A percentile compares a stretch with the other conserved stretches of the same genome.
Evolutionary conservation across 345 rosid genomes (phyloP).

Genomic region (Salix arbutifolia): DNA sequence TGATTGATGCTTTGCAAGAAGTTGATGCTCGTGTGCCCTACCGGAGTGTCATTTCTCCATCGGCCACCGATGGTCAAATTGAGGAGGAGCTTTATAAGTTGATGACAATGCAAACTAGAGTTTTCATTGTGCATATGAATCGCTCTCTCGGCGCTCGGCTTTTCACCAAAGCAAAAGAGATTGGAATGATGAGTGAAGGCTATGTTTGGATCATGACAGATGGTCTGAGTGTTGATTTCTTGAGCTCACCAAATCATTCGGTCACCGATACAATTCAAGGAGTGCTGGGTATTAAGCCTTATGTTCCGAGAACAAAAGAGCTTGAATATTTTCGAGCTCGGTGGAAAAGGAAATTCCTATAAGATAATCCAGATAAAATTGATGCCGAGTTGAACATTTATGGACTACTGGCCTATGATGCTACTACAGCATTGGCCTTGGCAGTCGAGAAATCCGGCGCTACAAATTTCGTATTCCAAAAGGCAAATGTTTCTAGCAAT

Average conservation of each 20-base stretch:
- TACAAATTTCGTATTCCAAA: constrained; percentile 1
- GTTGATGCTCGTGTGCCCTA: constrained; percentile 13
- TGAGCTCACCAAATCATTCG: not conserved
- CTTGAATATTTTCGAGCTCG: constrained; percentile 16
- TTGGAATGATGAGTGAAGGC: constrained; percentile 57
- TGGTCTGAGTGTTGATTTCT: constrained; percentile 11
- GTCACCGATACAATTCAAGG: constrained; percentile 38
- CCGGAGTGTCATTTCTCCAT: constrained; percentile 28
- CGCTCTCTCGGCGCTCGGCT: constrained; percentile 26
- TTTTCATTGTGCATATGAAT: constrained; percentile 50
- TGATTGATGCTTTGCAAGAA: constrained; percentile 37
- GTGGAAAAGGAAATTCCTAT: constrained; percentile 28
- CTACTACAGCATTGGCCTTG: constrained; percentile 35
- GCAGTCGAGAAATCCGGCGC: constrained; percentile 30
- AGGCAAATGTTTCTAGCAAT: not conserved
- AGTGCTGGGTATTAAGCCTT: constrained; percentile 32
- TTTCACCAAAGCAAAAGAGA: constrained; percentile 37
- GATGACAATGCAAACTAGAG: constrained; percentile 53
- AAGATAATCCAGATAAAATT: constrained; percentile 9
- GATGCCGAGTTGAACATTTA: constrained; percentile 12
- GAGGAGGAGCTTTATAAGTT: constrained; percentile 32
- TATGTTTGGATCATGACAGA: constrained; percentile 50
- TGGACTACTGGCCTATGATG: constrained; percentile 45
- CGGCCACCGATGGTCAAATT: constrained; percentile 40
- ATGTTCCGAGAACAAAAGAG: constrained; percentile 15